These are phyloP conservation scores for Lycium ferocissimum DNA, from an alignment of 257 asterid species.

Conservation along the genomic window DNA sequence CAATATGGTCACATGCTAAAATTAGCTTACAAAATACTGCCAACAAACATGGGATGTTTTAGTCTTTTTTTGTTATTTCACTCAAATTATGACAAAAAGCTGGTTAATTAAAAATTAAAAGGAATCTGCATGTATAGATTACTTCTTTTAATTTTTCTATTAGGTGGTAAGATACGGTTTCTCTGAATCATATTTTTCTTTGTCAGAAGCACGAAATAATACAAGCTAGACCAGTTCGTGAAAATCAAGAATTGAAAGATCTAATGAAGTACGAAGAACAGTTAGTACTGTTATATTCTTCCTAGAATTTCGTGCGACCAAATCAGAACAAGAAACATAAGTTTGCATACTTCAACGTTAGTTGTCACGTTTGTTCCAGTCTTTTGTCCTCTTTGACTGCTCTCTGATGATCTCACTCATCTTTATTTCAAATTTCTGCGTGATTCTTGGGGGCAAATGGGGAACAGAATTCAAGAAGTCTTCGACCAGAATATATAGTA, in stretches of 20 bases:
- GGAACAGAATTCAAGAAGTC: slow-evolving; percentile 48
- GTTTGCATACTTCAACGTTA: background rate
- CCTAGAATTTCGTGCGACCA: slow-evolving; percentile 32
- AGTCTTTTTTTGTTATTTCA: slow-evolving; percentile 2
- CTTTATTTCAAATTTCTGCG: slow-evolving; percentile 44
- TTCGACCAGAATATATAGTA: background rate
- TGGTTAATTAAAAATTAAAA: background rate
- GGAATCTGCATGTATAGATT: background rate
- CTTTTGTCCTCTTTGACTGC: slow-evolving; percentile 11
- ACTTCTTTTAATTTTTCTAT: background rate
- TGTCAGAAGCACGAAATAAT: slow-evolving; percentile 46
- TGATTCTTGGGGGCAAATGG: slow-evolving; percentile 51
- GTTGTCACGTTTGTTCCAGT: background rate
- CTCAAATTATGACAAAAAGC: background rate
- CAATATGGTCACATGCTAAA: slow-evolving; percentile 36
- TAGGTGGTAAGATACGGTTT: background rate
- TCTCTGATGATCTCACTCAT: slow-evolving; percentile 36
- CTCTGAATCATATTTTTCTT: background rate
- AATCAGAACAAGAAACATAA: slow-evolving; percentile 6
- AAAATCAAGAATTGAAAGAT: background rate
- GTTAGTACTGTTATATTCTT: slow-evolving; percentile 25
- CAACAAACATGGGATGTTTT: background rate
- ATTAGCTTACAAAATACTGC: slow-evolving; percentile 22
- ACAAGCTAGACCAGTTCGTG: background rate
- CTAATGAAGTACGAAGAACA: background rate